Percentiles rank a stretch among this genome's conserved stretches.
Conservation (phyloP, 495 filamentous ascomycete species). For the Xylaria castorea region DNA sequence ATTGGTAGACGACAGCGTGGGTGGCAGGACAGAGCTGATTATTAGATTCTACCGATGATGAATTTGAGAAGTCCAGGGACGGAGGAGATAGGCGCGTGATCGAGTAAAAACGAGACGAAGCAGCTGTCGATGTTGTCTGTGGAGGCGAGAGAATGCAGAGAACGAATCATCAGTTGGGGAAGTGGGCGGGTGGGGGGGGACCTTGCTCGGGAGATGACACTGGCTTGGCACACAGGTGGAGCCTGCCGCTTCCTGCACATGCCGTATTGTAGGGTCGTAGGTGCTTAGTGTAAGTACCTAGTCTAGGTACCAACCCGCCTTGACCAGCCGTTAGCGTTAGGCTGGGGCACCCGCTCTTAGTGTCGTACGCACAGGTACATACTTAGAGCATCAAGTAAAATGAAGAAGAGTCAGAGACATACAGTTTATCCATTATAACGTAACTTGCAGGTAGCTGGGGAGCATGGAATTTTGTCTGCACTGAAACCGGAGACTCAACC, state of each 20-base stretch:
- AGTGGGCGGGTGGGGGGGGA: slow-evolving; percentile 7
- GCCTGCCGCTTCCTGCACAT: slow-evolving; percentile 9
- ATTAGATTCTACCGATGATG: neutral
- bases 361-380: neutral
- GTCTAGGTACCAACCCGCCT: neutral
- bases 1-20: neutral
- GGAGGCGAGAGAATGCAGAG: slow-evolving; percentile 10
- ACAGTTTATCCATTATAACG: neutral
- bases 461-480: neutral
- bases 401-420: neutral
- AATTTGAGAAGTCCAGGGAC: neutral
- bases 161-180: slow-evolving; percentile 10
- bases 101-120: slow-evolving; percentile 13
- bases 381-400: no score
- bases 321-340: slow-evolving; percentile 5
- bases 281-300: neutral
- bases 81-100: slow-evolving; percentile 14
- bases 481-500: slow-evolving; percentile 12
- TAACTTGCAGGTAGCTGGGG: neutral
- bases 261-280: neutral
- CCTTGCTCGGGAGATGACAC: slow-evolving; percentile 13
- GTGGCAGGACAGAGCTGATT: neutral
- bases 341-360: neutral
- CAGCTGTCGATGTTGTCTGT: slow-evolving; percentile 19
- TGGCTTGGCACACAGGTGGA: slow-evolving; percentile 11